These are phyloP conservation scores for Earliella scabrosa DNA, from an alignment of 1,284 basidiomycete species.

Conservation along the genomic window DNA sequence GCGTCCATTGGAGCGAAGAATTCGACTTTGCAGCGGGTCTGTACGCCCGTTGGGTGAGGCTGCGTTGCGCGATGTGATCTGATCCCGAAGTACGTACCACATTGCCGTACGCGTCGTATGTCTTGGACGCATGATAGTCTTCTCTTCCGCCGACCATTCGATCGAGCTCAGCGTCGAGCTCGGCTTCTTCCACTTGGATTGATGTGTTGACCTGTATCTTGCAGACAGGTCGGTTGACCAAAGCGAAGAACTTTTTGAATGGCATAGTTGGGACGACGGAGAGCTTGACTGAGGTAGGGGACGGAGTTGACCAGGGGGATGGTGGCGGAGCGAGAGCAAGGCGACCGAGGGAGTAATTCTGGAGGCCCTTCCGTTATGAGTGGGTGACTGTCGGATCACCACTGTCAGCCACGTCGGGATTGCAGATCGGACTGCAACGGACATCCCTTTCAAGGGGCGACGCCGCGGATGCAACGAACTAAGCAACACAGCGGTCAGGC, in stretches of 20 bases:
- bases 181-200: background rate
- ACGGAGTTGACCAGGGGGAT: background rate
- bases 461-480: no score
- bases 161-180: background rate
- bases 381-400: no score
- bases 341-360: no score
- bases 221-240: background rate
- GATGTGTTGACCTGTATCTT: background rate
- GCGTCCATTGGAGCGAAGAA: background rate
- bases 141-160: no score
- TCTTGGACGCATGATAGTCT: constrained; percentile 3
- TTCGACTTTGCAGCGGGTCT: background rate
- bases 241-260: constrained; percentile 1
- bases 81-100: background rate
- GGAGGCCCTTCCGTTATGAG: no score
- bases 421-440: no score
- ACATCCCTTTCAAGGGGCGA: no score
- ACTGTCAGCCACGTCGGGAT: no score
- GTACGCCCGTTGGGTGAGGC: background rate
- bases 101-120: constrained; percentile 4
- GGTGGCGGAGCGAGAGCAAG: background rate
- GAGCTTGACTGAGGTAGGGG: background rate
- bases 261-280: background rate
- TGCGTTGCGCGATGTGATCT: background rate
- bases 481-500: no score